Conservation (phyloP, 108 stramenopile species). For the Discostella stelligeroides region DNA sequence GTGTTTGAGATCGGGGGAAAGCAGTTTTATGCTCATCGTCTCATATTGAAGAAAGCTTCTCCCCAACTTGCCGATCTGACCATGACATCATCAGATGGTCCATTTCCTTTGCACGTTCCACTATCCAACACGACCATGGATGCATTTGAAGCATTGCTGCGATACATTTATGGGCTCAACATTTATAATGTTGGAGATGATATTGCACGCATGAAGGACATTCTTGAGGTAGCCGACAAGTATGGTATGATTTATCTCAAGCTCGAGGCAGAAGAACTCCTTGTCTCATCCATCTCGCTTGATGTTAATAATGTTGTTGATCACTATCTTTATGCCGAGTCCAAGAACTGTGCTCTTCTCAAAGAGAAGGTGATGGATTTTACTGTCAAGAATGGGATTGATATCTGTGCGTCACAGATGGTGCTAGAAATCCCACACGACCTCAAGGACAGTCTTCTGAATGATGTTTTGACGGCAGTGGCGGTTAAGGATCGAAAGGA, state of each 20-base stretch:
- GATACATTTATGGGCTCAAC: not conserved
- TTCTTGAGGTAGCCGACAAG: not conserved
- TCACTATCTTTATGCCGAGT: not conserved
- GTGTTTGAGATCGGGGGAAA: not conserved
- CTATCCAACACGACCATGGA: not conserved
- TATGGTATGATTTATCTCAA: not conserved
- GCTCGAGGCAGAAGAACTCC: not conserved
- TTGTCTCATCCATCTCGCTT: not conserved
- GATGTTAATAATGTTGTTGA: not conserved
- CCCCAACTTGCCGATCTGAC: too few species aligned
- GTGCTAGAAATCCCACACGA: not conserved
- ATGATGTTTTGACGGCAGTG: not conserved
- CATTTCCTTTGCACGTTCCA: not conserved
- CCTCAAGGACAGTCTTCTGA: not conserved
- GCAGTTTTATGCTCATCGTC: too few species aligned
- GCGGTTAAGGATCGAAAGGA: not conserved
- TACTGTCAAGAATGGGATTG: not conserved
- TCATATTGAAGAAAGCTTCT: too few species aligned
- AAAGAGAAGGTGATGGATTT: constrained; percentile 4
- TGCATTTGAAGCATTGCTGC: not conserved
- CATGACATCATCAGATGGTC: not conserved
- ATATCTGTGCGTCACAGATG: too few species aligned
- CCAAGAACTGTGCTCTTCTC: not conserved
- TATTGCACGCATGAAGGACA: not conserved
- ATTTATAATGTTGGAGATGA: not conserved